These are phyloP conservation scores for Rutstroemia sp. DNA, from an alignment of 2,329 filamentous ascomycete genomes.

Conservation along the genomic window DNA sequence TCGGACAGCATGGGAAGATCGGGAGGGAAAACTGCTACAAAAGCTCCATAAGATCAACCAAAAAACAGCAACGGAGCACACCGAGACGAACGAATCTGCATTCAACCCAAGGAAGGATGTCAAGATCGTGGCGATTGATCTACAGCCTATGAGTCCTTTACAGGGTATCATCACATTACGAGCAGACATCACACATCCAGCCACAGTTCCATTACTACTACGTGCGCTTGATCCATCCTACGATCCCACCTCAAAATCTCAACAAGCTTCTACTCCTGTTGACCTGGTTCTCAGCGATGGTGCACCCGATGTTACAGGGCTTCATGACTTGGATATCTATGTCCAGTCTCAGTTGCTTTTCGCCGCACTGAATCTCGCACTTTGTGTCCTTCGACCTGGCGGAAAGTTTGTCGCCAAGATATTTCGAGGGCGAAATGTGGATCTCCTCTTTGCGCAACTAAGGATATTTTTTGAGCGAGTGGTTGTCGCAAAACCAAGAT, in stretches of 20 bases:
- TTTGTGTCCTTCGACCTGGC: constrained; percentile 85
- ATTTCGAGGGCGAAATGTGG: constrained; percentile 91
- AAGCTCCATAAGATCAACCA: constrained; percentile 41
- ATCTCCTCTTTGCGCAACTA: constrained; percentile 87
- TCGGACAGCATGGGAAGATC: constrained; percentile 77
- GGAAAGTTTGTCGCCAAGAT: constrained; percentile 98
- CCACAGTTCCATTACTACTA: constrained; percentile 83
- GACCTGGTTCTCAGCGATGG: constrained; percentile 94
- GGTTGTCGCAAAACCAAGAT: constrained; percentile 86
- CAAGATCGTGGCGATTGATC: constrained; percentile 90
- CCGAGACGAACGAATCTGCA: constrained; percentile 9
- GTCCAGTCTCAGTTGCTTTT: constrained; percentile 94
- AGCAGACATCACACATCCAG: constrained; percentile 95
- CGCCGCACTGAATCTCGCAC: constrained; percentile 84
- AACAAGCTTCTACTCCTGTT: constrained; percentile 64
- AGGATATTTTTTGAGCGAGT: constrained; percentile 86
- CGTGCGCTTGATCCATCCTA: constrained; percentile 72
- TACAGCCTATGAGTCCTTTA: constrained; percentile 91
- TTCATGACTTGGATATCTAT: constrained; percentile 97
- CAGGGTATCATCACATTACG: constrained; percentile 87
- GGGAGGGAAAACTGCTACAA: constrained; percentile 59
- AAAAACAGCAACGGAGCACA: constrained; percentile 12
- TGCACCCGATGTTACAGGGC: constrained; percentile 89
- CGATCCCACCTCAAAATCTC: constrained; percentile 39
- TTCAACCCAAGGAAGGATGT: constrained; percentile 56